Evolutionary conservation across 345 rosid genomes (phyloP), one percentile per base, ranked within the genome.

Genomic region (Dimocarpus longan): DNA sequence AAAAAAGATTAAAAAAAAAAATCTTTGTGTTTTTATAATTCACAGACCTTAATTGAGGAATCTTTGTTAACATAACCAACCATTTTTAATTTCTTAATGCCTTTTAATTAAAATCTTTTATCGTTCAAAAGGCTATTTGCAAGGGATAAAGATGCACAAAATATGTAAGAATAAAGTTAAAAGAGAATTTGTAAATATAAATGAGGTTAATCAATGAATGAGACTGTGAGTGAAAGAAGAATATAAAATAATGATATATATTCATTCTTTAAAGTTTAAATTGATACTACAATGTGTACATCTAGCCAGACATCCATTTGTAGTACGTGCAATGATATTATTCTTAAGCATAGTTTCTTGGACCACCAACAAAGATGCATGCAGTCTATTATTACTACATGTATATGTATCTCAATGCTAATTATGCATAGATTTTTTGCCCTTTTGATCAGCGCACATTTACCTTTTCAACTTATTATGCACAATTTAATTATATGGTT

Each of bases 141-240:
- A 76, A 50, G 56, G 77, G 71, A 72, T 72, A 76, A 71, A 76
- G 63, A 75, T 75, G 71, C 71, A 40, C 24, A 37, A 80, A 76
- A 46, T 67, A 63, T n/a, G 67, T 10, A 52, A 32, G 77, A 81
- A 81, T 76, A 81, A 76, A 81, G 83, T 66, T 52, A 64, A 71
- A 50, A 76, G 50, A 56, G 54, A 71, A 13, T 6, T 64, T 26
- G 7, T 28, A 24, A 75, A 28, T 48, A 65, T 37, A 54, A 66
- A 39, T 66, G 73, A 66, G 48, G 70, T 50, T 32, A 67, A 22
- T 64, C 73, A 66, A 76, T 54, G 73, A 10, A 76, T 65, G 71
- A 75, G 63, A 43, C 6, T 11, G 37, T 24, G 68, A 74, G 68
- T 48, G 62, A 62, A 62, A 63, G 77, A 2, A 43, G 77, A 74